These are phyloP conservation scores for Herpetomonas tarakana DNA, from an alignment of 208 protist species.

Conservation along the genomic window DNA sequence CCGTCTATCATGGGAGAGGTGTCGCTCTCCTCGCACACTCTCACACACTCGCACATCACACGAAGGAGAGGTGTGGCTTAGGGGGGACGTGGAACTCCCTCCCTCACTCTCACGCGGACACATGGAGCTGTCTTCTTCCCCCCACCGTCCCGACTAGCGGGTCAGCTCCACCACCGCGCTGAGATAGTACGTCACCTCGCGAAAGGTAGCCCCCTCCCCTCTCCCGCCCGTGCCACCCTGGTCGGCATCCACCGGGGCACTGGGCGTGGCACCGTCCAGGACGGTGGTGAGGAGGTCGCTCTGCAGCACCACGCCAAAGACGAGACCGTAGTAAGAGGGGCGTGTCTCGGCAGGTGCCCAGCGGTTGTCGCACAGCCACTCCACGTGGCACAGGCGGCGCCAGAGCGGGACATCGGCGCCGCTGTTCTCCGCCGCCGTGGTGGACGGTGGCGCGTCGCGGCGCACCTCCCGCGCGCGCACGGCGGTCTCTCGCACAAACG, in stretches of 20 bases:
- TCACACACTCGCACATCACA: too few species aligned
- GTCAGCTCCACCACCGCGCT: conserved; percentile 32
- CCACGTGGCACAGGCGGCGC: conserved; percentile 12
- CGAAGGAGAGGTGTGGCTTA: too few species aligned
- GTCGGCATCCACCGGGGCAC: background rate
- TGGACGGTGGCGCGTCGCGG: background rate
- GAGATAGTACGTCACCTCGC: conserved; percentile 33
- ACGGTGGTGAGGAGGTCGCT: conserved; percentile 11
- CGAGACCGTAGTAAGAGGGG: conserved; percentile 66
- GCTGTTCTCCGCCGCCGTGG: background rate
- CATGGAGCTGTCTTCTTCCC: too few species aligned
- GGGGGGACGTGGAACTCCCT: too few species aligned
- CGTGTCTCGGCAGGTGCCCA: conserved; percentile 32
- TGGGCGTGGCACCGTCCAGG: conserved; percentile 4
- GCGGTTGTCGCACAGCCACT: conserved; percentile 55
- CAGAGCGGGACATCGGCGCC: background rate
- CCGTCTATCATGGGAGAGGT: too few species aligned
- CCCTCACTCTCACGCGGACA: too few species aligned
- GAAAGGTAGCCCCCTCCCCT: background rate
- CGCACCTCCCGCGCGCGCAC: conserved; percentile 2
- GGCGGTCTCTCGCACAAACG: conserved; percentile 7
- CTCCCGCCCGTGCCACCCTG: background rate
- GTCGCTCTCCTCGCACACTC: too few species aligned
- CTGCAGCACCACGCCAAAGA: conserved; percentile 56
- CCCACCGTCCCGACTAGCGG: too few species aligned